Evolutionary conservation across 805 yeast genomes (phyloP).

Genomic region (Nakazawaea ishiwadae): DNA sequence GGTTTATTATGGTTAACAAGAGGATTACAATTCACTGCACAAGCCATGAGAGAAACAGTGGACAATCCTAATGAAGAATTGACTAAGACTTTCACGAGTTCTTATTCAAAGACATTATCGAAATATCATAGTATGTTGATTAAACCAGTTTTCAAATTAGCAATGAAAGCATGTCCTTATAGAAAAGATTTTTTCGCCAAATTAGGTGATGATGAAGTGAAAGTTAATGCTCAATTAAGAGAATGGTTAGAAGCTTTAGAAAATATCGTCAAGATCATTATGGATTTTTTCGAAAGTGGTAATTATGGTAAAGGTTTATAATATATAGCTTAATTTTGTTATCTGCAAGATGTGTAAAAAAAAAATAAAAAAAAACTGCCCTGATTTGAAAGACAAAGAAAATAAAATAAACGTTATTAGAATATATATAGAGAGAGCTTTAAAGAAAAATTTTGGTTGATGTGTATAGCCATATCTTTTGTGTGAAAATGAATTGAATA

Average conservation of each 20-base stretch:
- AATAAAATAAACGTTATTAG: background rate
- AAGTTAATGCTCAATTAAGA: slow-evolving; percentile 59
- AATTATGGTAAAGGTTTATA: slow-evolving; percentile 87
- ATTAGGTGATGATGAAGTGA: slow-evolving; percentile 70
- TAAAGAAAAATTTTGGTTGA: no score
- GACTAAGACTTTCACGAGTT: slow-evolving; percentile 72
- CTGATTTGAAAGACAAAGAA: no score
- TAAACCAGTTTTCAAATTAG: slow-evolving; percentile 84
- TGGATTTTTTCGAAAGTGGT: slow-evolving; percentile 72
- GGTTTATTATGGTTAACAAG: slow-evolving; percentile 84
- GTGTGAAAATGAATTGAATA: no score
- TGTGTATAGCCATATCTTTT: no score
- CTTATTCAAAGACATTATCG: slow-evolving; percentile 76
- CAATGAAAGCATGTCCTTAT: slow-evolving; percentile 94
- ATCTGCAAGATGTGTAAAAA: no score
- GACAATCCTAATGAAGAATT: slow-evolving; percentile 61
- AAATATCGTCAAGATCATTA: slow-evolving; percentile 63
- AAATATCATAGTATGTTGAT: slow-evolving; percentile 79
- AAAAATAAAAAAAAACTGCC: background rate
- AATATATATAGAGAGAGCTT: no score
- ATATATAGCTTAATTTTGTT: no score
- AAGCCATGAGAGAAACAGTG: slow-evolving; percentile 78
- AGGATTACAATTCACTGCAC: slow-evolving; percentile 88
- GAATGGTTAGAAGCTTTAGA: slow-evolving; percentile 78
- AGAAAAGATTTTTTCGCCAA: slow-evolving; percentile 80